phyloP scores from a whole-genome alignment of 1,139 yeast genomes.

The Sugiyamaella castrensis region DNA sequence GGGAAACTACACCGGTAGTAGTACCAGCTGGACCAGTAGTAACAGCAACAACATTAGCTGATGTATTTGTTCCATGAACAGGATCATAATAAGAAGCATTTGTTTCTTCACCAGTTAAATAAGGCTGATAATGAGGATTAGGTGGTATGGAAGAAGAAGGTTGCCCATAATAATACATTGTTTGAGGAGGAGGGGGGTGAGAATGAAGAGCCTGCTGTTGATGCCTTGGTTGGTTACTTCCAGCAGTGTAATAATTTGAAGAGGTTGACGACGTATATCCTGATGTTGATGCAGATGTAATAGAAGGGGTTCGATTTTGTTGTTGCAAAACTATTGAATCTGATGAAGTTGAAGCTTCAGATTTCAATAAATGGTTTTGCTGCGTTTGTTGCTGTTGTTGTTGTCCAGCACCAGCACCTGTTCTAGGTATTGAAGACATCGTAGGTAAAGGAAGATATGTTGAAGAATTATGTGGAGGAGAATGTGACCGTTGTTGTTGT shows the following conservation, averaged over 20 bases:
- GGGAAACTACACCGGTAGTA: neutral
- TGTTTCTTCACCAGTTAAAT: constrained; percentile 5
- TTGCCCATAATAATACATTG: constrained; percentile 13
- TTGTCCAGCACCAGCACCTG: constrained; percentile 5
- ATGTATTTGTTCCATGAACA: neutral
- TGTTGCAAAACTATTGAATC: too few relatives aligned
- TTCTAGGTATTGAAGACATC: constrained; percentile 4
- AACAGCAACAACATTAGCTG: neutral
- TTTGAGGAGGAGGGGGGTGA: neutral
- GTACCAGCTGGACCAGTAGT: neutral
- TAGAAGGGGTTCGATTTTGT: too few relatives aligned
- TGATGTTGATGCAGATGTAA: too few relatives aligned
- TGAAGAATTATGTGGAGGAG: constrained; percentile 11
- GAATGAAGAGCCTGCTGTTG: neutral
- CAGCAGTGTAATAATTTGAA: too few relatives aligned
- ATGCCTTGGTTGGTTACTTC: too few relatives aligned
- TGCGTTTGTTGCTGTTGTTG: neutral
- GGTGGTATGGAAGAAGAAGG: constrained; percentile 10
- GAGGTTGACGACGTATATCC: too few relatives aligned
- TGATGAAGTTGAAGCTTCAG: too few relatives aligned
- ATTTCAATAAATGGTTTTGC: too few relatives aligned
- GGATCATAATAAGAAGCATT: constrained; percentile 10
- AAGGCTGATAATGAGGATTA: constrained; percentile 3
- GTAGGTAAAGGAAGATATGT: constrained; percentile 9
- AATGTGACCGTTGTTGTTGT: constrained; percentile 7